Conservation (phyloP, 31 red algal species). For the Asparagopsis taxiformis region DNA sequence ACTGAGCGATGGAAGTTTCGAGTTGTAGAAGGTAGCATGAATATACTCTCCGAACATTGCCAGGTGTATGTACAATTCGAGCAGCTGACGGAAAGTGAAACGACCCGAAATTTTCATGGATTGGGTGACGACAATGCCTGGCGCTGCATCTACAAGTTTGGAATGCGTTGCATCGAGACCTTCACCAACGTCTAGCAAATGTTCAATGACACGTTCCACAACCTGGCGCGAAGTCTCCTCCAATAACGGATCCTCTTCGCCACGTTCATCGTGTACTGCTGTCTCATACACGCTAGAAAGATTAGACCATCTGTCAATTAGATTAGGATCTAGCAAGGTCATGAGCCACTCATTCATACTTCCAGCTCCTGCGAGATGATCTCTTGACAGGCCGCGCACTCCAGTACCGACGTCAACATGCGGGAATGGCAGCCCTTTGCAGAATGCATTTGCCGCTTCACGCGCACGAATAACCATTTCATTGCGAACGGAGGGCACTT, state of each 20-base stretch:
- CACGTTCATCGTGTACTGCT: conserved; percentile 38
- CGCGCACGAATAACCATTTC: conserved; percentile 56
- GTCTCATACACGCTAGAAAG: conserved; percentile 46
- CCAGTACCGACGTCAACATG: conserved; percentile 38
- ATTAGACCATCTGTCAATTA: conserved; percentile 23
- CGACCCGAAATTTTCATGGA: conserved; percentile 42
- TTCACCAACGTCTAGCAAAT: conserved; percentile 43
- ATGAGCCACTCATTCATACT: conserved; percentile 69
- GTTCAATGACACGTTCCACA: conserved; percentile 52
- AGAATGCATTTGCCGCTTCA: conserved; percentile 59
- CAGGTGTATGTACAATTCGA: conserved; percentile 63
- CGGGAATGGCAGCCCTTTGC: conserved; percentile 47
- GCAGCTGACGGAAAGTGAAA: conserved; percentile 60
- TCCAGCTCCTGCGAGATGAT: conserved; percentile 50
- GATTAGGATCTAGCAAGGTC: conserved; percentile 26
- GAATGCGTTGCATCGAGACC: conserved; percentile 33
- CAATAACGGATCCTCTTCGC: conserved; percentile 48
- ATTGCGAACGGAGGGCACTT: conserved; percentile 48
- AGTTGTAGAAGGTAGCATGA: conserved; percentile 26
- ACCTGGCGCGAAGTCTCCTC: conserved; percentile 65
- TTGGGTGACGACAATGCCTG: conserved; percentile 60
- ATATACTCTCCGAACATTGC: conserved; percentile 61
- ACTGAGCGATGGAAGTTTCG: conserved; percentile 38
- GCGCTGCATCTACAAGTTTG: conserved; percentile 58
- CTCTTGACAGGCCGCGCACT: conserved; percentile 44